These are phyloP conservation scores for Exidia glandulosa DNA, from an alignment of 768 basidiomycete species.

Conservation along the genomic window DNA sequence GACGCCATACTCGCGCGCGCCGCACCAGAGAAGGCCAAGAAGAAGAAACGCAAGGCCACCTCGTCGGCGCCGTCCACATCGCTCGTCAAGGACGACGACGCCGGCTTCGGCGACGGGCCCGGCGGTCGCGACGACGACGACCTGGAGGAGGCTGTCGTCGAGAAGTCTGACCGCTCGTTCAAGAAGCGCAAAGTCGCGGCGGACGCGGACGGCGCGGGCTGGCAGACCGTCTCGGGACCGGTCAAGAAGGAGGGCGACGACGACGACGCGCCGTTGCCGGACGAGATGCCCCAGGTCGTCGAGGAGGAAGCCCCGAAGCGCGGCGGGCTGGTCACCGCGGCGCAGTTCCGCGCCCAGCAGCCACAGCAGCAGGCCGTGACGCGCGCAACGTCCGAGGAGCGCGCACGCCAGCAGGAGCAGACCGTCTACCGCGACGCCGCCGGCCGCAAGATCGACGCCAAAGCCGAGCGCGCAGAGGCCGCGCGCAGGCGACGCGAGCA, in stretches of 20 bases:
- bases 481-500: constrained; percentile 66
- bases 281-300: constrained; percentile 59
- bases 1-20: constrained; percentile 80
- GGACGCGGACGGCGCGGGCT: constrained; percentile 38
- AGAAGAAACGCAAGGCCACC: constrained; percentile 64
- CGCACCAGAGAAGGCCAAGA: constrained; percentile 42
- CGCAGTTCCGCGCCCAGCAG: constrained; percentile 46
- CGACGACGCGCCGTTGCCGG: constrained; percentile 35
- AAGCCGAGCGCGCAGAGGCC: constrained; percentile 75
- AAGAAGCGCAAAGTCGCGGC: constrained; percentile 56
- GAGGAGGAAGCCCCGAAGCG: constrained; percentile 31
- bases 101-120: constrained; percentile 26
- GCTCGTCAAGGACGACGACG: constrained; percentile 53
- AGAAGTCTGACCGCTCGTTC: constrained; percentile 57
- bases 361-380: constrained; percentile 20
- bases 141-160: constrained; percentile 52
- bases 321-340: constrained; percentile 72
- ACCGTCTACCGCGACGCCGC: constrained; percentile 89
- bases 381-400: constrained; percentile 36
- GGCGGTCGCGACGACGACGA: constrained; percentile 48
- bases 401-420: constrained; percentile 60
- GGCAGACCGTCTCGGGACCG: constrained; percentile 58
- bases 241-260: constrained; percentile 30
- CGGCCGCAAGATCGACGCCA: constrained; percentile 83
- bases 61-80: constrained; percentile 18